Conservation (phyloP, 768 basidiomycete genomes). For the Leucogyrophana mollusca region DNA sequence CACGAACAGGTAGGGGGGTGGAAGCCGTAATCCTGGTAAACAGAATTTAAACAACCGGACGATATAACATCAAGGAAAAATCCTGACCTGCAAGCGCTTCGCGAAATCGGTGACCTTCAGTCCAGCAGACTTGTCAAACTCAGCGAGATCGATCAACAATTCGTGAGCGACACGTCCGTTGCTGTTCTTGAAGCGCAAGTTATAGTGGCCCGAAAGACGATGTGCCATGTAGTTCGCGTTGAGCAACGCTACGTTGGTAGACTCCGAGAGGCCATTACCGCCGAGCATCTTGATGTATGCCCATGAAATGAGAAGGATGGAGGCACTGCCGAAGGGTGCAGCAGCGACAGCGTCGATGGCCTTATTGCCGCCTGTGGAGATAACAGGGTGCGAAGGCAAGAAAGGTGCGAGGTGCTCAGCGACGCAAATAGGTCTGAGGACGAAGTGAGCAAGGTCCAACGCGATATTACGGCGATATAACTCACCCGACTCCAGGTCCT, state of each 20-base stretch:
- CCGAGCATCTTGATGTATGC: constrained; percentile 99
- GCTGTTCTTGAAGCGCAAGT: constrained; percentile 82
- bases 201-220: constrained; percentile 82
- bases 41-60: not conserved
- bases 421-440: constrained; percentile 81
- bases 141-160: constrained; percentile 89
- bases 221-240: constrained; percentile 98
- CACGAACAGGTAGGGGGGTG: constrained; percentile 98
- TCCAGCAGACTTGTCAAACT: constrained; percentile 89
- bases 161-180: constrained; percentile 96
- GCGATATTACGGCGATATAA: constrained; percentile 1
- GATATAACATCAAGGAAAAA: not conserved
- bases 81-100: constrained; percentile 82
- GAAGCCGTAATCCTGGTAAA: constrained; percentile 78
- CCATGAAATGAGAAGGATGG: constrained; percentile 96
- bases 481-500: constrained; percentile 91
- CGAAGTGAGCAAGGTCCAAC: constrained; percentile 4
- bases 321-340: constrained; percentile 92
- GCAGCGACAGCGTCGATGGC: constrained; percentile 89
- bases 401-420: constrained; percentile 93
- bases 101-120: constrained; percentile 95
- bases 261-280: constrained; percentile 81
- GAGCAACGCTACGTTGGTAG: constrained; percentile 84
- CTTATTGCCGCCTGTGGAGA: constrained; percentile 61
- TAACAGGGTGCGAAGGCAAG: constrained; percentile 83